These are phyloP conservation scores for Plectosphaerella sp. DNA, from an alignment of 2,329 filamentous ascomycete genomes.

Conservation along the genomic window DNA sequence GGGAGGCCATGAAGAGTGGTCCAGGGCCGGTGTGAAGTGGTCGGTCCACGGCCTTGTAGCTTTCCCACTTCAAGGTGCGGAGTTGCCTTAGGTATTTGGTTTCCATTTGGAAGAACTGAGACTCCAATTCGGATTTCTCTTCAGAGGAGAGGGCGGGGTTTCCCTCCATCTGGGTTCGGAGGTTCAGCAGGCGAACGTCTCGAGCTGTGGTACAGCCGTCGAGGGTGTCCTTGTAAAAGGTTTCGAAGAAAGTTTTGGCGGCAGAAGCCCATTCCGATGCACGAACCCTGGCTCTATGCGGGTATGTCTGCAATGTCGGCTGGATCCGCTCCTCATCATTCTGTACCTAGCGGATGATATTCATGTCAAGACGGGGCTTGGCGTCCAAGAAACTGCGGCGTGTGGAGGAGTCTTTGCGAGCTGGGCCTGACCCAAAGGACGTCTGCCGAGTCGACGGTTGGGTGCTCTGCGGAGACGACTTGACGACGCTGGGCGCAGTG, in stretches of 20 bases:
- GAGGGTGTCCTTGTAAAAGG: conserved; percentile 71
- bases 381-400: background rate
- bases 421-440: background rate
- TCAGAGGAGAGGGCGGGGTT: conserved; percentile 45
- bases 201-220: conserved; percentile 43
- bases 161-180: conserved; percentile 60
- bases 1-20: conserved; percentile 4
- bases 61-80: conserved; percentile 17
- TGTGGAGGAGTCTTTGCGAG: background rate
- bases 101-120: conserved; percentile 56
- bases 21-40: conserved; percentile 7
- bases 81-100: conserved; percentile 62
- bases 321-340: background rate
- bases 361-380: background rate
- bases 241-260: conserved; percentile 83
- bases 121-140: conserved; percentile 38
- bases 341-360: background rate
- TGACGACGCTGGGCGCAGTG: conserved; percentile 2
- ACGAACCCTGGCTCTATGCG: conserved; percentile 16
- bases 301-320: background rate
- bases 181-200: conserved; percentile 52
- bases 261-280: conserved; percentile 77
- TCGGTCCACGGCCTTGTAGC: conserved; percentile 4
- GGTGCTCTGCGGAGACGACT: background rate
- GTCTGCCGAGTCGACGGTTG: conserved; percentile 1